Evolutionary conservation across 2,329 filamentous ascomycete genomes (phyloP), one percentile per base, ranked within the genome.

Genomic region (Cadophora malorum): DNA sequence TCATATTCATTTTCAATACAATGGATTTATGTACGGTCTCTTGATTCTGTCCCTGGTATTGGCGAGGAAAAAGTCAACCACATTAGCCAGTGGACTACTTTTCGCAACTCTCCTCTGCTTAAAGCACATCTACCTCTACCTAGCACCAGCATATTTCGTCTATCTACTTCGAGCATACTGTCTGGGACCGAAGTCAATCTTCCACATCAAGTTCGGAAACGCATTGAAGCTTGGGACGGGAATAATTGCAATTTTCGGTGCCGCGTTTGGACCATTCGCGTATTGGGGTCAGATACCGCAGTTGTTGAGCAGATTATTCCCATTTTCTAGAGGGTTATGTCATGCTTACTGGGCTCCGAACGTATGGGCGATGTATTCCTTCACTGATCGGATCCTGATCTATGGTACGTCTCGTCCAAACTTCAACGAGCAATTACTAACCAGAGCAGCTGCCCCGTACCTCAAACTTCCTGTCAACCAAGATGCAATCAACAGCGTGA

Each of bases 301-400:
- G 81, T 83, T 99, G 25, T 80, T 96, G 68, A 90, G 89, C 76
- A 87, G 96, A 45, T 82, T 99, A 9, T 99, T 99, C 75, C 96
- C 96, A 0, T 99, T 99, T 79, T 94, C 94, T 0, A 86, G 96
- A 68, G 96, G 96, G 0, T 83, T 99, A 4, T 98, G 95, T 78
- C 96, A 99, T 81, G 96, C 96, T 0, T 99, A 99, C 79, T 99
- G 96, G 96, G 96, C 96, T 14, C 94, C 96, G 0, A 99, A 99
- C 74, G 83, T 97, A 1, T 99, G 96, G 96, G 95, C 96, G 0
- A 86, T 98, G 78, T 99, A 99, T 80, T 97, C 96, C 0, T 97
- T 98, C 78, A 82, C 86, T 1, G 96, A 99, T 76, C 86, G 96
- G 64, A 81, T 93, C 8, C 79, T 99, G 72, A 97, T 99, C 68